phyloP scores from a whole-genome alignment of 1,284 basidiomycete species.

The Apiotrichum sp. region DNA sequence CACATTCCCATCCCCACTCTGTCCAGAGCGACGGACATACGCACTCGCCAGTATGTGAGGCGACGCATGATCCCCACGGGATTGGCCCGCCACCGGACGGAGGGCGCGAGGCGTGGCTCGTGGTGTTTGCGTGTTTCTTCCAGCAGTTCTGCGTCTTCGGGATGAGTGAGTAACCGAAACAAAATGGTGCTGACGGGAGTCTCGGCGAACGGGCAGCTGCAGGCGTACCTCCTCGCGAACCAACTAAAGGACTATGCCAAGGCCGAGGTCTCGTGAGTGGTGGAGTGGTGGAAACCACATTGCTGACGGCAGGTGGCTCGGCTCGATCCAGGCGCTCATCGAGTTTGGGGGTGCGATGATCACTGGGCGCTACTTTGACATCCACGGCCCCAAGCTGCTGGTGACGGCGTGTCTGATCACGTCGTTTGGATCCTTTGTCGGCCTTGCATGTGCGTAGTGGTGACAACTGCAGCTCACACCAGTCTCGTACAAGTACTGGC shows the following conservation, averaged over 20 bases:
- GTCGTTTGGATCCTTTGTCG: slow-evolving; percentile 27
- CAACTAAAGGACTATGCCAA: slow-evolving; percentile 32
- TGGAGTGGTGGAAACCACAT: not conserved
- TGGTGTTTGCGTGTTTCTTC: slow-evolving; percentile 33
- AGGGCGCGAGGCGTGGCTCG: slow-evolving; percentile 40
- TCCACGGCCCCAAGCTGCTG: slow-evolving; percentile 34
- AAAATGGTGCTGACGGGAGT: slow-evolving; percentile 17
- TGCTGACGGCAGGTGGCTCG: slow-evolving; percentile 32
- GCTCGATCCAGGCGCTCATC: slow-evolving; percentile 32
- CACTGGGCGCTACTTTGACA: slow-evolving; percentile 40
- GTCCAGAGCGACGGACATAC: too few species aligned
- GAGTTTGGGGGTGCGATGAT: slow-evolving; percentile 33
- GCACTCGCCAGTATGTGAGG: not conserved
- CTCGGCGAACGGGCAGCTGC: slow-evolving; percentile 37
- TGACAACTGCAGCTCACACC: not conserved
- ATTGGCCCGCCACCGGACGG: slow-evolving; percentile 44
- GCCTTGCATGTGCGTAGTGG: slow-evolving; percentile 35
- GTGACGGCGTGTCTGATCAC: slow-evolving; percentile 25
- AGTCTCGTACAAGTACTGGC: slow-evolving; percentile 43
- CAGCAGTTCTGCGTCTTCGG: slow-evolving; percentile 41
- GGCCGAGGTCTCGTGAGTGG: slow-evolving; percentile 37
- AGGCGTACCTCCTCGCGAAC: slow-evolving; percentile 35
- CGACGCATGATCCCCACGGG: slow-evolving; percentile 3
- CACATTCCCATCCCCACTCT: too few species aligned
- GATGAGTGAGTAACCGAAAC: slow-evolving; percentile 26